Base-by-base conservation (phyloP, 257 asterid species). In the Petunia secreta region DNA sequence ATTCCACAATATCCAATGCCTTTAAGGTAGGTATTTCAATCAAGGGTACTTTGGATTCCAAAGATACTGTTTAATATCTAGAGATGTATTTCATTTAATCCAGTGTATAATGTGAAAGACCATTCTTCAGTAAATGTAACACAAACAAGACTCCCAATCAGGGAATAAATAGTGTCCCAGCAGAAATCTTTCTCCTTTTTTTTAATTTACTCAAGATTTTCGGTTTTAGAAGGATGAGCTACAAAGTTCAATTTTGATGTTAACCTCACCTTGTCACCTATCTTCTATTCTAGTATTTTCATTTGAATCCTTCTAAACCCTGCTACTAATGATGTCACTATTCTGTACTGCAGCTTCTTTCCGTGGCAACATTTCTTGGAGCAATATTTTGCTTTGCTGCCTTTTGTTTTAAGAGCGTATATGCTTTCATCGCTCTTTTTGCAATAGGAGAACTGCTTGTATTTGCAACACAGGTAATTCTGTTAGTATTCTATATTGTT, bases 381-480 rank as follows among this genome's bases (percentile, higher is more conserved):
- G 97, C 91, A 63, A 84, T 63, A 80, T 92, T 90, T 85, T 94
- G 98, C 90, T 94, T 94, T 82, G 85, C 88, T 77, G 89, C 98
- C 82, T 94, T 94, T 85, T 92, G 97, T 87, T 90, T 91, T 38
- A 89, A 90, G 87, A 90, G 85, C 90, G 83, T 92, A 37, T 91
- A 87, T 77, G 91, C 55, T 48, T 94, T 88, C 85, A 79, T 91
- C 83, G 89, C 87, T 79, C 85, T 92, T 73, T 94, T 94, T 64
- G 89, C 96, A 57, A 82, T 94, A 10, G 98, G 98, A 77, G 97
- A 94, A 85, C 86, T 92, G 83, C 90, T 94, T 34, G 92, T 91
- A 38, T 94, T 94, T 87, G 95, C 98, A 76, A 94, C 97, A 52
- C 99, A 95, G 98, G 99, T 95, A 80, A 75, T 55, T 57, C 59